These are phyloP conservation scores for Vitis amurensis DNA, from an alignment of 164 flowering plant species.

Conservation along the genomic window DNA sequence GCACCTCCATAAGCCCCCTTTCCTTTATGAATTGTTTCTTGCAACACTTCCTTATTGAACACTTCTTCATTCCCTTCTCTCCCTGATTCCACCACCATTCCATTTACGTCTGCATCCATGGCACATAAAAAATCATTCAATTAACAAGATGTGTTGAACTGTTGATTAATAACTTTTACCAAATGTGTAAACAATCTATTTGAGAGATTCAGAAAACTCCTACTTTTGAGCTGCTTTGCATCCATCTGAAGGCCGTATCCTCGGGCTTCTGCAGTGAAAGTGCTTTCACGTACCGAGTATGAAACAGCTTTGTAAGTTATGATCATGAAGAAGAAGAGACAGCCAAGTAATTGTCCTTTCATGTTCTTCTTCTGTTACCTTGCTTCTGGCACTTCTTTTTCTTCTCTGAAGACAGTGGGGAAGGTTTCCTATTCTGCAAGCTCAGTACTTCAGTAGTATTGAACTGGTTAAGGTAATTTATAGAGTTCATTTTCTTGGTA, in stretches of 20 bases:
- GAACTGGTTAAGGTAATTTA: too few relatives aligned
- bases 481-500: too few relatives aligned
- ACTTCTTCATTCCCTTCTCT: not conserved
- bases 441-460: too few relatives aligned
- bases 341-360: conserved; percentile 1
- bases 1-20: conserved; percentile 14
- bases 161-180: too few relatives aligned
- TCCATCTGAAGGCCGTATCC: not conserved
- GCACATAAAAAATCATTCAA: too few relatives aligned
- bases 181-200: not conserved
- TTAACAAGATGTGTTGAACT: too few relatives aligned
- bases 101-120: not conserved
- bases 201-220: not conserved
- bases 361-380: not conserved
- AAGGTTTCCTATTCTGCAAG: too few relatives aligned
- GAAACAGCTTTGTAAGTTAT: too few relatives aligned
- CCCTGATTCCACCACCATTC: not conserved
- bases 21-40: not conserved
- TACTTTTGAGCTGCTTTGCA: not conserved
- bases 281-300: not conserved
- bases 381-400: not conserved
- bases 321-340: conserved; percentile 8
- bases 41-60: too few relatives aligned
- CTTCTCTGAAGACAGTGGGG: too few relatives aligned
- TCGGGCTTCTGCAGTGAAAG: not conserved